Base-by-base conservation (phyloP, 75 land plant species). In the Sequoia sempervirens region DNA sequence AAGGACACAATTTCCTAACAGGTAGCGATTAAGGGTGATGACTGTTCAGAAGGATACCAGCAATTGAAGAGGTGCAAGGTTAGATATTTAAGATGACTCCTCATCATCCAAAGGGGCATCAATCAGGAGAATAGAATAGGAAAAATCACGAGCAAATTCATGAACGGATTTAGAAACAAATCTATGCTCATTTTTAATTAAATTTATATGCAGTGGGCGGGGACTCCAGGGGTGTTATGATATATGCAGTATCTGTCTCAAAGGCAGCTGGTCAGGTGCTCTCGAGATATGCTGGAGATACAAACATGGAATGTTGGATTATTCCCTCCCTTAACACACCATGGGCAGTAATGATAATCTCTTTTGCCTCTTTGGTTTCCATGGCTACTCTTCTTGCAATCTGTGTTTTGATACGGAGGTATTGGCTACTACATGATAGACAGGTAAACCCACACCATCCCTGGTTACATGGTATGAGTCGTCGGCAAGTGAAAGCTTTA, bases 211-310 rank as follows among this genome's bases (percentile, higher is more conserved):
- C 89, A 95, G 97, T 95, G 97, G 82, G 88, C 34, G 93, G 94
- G 23, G 82, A 86, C 56, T 83, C 90, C 12, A 61, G 75, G 26
- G 92, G 86, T 13, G 80, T 95, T 74, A 30, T 52, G 17, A 91
- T 92, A 80, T 90, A 90, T 79, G 96, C 97, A 14, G 94, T 95
- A 2, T 95, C 94, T 88, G 90, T 94, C 75, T 90, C 97, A 40
- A 88, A 89, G 84, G 64, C 54, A 52, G 91, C 93, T 54, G 97
- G 97, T 79, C 91, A 91, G 18, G 81, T 85, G 7, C 86, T 95
- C 50, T 86, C 85, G 73, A 52, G 83, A 76, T 85, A 85, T 87
- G 87, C 94, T 34, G 75, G 79, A 41, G 89, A 87, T 40, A 38
- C 85, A 83, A 84, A 84, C 2, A 84, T 89, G 9, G 88, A 88